phyloP scores from a whole-genome alignment of 1,284 basidiomycete species.

The Fistulina hepatica region DNA sequence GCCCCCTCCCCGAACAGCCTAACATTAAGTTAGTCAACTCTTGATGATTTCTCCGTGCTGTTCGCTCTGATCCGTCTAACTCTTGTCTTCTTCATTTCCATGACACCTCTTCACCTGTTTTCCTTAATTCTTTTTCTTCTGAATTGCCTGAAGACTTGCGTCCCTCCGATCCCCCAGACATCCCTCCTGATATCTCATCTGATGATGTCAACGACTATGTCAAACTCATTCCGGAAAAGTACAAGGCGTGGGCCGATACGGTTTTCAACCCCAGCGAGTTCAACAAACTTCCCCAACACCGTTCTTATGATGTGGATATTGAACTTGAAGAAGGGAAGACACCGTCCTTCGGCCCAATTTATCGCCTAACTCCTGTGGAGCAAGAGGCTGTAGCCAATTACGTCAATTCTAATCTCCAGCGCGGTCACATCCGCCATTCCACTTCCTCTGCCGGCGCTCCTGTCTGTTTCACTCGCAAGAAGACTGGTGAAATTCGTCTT shows the following conservation, averaged over 20 bases:
- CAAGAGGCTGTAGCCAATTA: constrained; percentile 16
- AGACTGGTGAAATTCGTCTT: constrained; percentile 25
- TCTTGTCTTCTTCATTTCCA: no score
- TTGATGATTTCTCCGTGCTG: constrained; percentile 72
- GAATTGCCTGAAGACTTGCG: no score
- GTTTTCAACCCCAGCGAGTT: constrained; percentile 16
- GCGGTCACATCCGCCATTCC: constrained; percentile 18
- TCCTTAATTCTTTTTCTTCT: no score
- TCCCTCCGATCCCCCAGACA: no score
- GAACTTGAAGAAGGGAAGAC: constrained; percentile 1
- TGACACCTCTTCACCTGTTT: no score
- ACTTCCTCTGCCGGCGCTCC: constrained; percentile 24
- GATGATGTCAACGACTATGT: no score
- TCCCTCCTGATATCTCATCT: no score
- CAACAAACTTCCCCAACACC: constrained; percentile 5
- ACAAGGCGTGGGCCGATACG: constrained; percentile 5
- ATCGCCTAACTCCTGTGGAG: constrained; percentile 17
- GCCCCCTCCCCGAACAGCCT: no score
- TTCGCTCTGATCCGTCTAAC: constrained; percentile 34
- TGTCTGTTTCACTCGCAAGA: constrained; percentile 36
- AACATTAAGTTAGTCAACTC: no score
- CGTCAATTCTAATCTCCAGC: constrained; percentile 23
- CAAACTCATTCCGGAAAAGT: constrained; percentile 5
- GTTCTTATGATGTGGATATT: neutral
- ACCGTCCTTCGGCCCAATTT: constrained; percentile 15